Evolutionary conservation across 495 filamentous ascomycete species (phyloP).

Genomic region (Trichoderma erinaceum): DNA sequence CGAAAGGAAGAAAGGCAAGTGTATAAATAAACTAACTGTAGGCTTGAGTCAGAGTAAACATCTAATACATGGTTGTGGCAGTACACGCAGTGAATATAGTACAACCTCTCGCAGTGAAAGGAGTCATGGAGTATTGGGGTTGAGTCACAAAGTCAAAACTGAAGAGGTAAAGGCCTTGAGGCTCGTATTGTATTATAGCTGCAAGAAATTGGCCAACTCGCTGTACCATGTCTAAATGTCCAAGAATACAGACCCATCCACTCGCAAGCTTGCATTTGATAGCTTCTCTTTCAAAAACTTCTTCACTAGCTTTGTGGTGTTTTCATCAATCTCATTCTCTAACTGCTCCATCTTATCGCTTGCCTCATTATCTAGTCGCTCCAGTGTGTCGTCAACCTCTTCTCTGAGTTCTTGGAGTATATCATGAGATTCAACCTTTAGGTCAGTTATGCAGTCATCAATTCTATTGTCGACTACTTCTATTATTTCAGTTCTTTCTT

Average conservation of each 20-base stretch:
- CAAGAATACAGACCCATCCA: not conserved
- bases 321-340: not conserved
- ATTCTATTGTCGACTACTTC: not conserved
- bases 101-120: too few species aligned
- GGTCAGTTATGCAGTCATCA: not conserved
- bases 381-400: not conserved
- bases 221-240: not conserved
- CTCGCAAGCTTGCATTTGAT: not conserved
- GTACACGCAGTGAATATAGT: too few species aligned
- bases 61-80: too few species aligned
- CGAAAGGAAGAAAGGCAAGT: too few species aligned
- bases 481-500: not conserved
- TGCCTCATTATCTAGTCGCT: not conserved
- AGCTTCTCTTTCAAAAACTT: not conserved
- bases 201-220: too few species aligned
- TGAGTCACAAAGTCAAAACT: too few species aligned
- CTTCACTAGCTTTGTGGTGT: not conserved
- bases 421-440: not conserved
- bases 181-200: too few species aligned
- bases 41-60: too few species aligned
- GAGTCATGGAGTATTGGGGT: too few species aligned
- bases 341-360: not conserved
- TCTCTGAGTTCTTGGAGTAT: not conserved
- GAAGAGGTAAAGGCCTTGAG: too few species aligned
- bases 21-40: too few species aligned